A percentile compares a stretch with the other conserved stretches of the same genome.
Evolutionary conservation across 257 asterid species (phyloP).

Genomic region (Plantago ovata): DNA sequence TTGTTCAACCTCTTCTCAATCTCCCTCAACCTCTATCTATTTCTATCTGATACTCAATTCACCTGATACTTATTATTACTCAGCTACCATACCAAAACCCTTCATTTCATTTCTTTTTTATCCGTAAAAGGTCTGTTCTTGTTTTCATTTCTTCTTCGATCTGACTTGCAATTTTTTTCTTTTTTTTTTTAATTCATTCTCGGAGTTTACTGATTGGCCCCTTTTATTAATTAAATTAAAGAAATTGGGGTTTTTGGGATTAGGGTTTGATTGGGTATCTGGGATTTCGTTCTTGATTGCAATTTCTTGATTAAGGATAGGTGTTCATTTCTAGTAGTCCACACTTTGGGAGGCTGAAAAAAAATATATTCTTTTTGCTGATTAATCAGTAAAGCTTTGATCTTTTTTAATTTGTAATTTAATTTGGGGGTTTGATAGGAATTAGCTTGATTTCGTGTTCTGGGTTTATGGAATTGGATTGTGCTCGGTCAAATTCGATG

Average conservation of each 20-base stretch:
- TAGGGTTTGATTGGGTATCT: constrained; percentile 2
- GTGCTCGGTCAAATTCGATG: background rate
- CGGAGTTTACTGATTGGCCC: background rate
- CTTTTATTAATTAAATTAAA: too few species aligned
- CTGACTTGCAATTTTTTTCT: background rate
- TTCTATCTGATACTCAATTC: too few species aligned
- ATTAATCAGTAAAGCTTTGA: background rate
- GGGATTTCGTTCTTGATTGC: background rate
- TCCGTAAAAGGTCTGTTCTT: background rate
- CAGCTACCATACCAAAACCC: constrained; percentile 2
- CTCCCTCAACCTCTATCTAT: too few species aligned
- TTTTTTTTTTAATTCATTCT: background rate
- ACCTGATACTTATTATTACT: background rate
- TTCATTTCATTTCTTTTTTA: background rate
- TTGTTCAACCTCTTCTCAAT: background rate
- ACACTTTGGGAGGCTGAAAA: background rate
- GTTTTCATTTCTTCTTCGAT: background rate
- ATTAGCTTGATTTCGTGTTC: background rate
- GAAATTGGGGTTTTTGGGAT: background rate
- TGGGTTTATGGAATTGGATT: background rate
- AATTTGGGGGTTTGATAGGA: background rate
- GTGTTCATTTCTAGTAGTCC: background rate
- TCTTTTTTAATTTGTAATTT: background rate
- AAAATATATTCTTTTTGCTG: background rate
- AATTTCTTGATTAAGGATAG: background rate